These are phyloP conservation scores for Rusavskia elegans DNA, from an alignment of 495 filamentous ascomycete species.

Conservation along the genomic window DNA sequence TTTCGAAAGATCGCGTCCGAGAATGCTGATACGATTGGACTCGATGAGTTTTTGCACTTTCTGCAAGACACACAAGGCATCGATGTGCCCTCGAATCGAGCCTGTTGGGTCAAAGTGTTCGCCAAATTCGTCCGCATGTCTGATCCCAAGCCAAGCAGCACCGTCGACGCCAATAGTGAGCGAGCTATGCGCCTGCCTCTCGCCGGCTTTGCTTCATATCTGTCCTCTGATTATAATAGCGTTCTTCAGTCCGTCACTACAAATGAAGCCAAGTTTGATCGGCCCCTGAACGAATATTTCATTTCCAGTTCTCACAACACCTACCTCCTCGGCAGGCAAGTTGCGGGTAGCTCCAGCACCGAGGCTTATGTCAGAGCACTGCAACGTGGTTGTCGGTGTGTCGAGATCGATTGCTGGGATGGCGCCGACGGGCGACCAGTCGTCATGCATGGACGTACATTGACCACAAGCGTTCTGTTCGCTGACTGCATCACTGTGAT, in stretches of 20 bases:
- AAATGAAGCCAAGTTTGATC: conserved; percentile 42
- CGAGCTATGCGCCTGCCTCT: conserved; percentile 48
- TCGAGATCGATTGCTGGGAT: conserved; percentile 98
- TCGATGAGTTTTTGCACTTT: conserved; percentile 60
- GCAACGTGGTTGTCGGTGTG: conserved; percentile 75
- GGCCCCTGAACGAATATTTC: conserved; percentile 92
- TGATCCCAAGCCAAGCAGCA: conserved; percentile 19
- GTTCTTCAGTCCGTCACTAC: conserved; percentile 39
- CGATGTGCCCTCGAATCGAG: conserved; percentile 47
- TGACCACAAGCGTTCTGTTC: conserved; percentile 76
- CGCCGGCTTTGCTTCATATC: conserved; percentile 55
- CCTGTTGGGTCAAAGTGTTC: conserved; percentile 60
- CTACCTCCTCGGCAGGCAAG: conserved; percentile 81
- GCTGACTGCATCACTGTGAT: conserved; percentile 82
- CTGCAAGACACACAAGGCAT: conserved; percentile 58
- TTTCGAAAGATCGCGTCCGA: conserved; percentile 38
- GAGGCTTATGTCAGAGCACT: conserved; percentile 91
- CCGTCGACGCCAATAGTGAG: conserved; percentile 21
- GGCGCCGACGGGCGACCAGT: conserved; percentile 70
- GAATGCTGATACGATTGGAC: conserved; percentile 43
- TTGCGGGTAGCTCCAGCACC: conserved; percentile 74
- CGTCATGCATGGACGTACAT: conserved; percentile 78
- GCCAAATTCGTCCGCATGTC: conserved; percentile 46
- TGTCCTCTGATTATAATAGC: conserved; percentile 58
- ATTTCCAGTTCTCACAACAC: conserved; percentile 98